Conservation (phyloP, 2,329 filamentous ascomycete species). For the Colletotrichum abscissum region DNA sequence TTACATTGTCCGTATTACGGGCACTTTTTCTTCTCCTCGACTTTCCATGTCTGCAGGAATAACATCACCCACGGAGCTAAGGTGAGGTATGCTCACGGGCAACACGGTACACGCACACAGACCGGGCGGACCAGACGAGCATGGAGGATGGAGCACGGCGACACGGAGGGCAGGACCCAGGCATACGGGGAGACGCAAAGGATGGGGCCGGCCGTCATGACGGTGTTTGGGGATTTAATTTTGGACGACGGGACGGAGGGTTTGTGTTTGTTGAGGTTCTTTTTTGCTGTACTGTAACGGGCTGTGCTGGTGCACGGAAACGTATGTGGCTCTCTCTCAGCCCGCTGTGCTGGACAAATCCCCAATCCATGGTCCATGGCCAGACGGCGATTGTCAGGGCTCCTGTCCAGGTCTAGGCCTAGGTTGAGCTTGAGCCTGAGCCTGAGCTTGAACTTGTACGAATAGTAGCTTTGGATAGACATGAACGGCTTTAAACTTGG, state of each 20-base stretch:
- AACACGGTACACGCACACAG: background rate
- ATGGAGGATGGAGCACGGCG: background rate
- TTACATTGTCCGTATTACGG: background rate
- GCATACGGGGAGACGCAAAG: conserved; percentile 20
- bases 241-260: conserved; percentile 26
- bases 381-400: conserved; percentile 22
- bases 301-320: background rate
- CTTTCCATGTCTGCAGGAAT: background rate
- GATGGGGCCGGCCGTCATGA: conserved; percentile 20
- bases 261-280: conserved; percentile 26
- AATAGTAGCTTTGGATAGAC: too few relatives aligned
- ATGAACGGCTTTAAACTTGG: background rate
- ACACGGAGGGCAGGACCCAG: conserved; percentile 21
- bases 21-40: background rate
- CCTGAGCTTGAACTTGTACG: background rate
- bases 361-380: background rate
- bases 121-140: conserved; percentile 8
- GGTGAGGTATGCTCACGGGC: background rate
- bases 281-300: background rate
- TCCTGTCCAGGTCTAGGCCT: background rate
- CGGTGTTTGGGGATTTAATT: conserved; percentile 30
- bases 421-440: background rate
- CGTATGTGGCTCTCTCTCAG: background rate
- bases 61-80: background rate
- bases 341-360: too few relatives aligned